A percentile compares a stretch with the other conserved stretches of the same genome.
Conservation (phyloP, 1,139 yeast genomes). For the Yamadazyma mexicana region DNA sequence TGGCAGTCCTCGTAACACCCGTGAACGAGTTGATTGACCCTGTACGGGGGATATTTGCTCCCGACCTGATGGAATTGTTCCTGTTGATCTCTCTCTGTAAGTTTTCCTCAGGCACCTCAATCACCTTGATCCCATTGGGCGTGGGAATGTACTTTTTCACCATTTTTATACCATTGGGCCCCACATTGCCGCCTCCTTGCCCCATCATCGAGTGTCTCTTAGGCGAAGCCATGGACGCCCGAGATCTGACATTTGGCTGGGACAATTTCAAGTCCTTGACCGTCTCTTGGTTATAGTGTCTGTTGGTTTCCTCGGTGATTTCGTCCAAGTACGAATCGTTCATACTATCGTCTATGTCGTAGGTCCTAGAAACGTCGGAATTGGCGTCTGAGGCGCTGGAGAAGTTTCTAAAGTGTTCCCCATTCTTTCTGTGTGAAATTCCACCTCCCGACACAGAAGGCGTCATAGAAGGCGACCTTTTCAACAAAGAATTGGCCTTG, state of each 20-base stretch:
- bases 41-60: conserved; percentile 26
- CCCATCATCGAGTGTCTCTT: conserved; percentile 6
- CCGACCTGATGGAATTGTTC: conserved; percentile 41
- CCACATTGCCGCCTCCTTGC: too few species aligned
- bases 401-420: conserved; percentile 14
- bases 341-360: conserved; percentile 32
- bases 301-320: conserved; percentile 24
- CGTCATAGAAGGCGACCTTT: conserved; percentile 13
- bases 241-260: conserved; percentile 3
- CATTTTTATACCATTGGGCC: conserved; percentile 39
- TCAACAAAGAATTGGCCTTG: conserved; percentile 12
- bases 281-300: conserved; percentile 23
- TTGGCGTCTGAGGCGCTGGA: conserved; percentile 7
- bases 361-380: conserved; percentile 6
- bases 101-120: conserved; percentile 46
- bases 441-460: conserved; percentile 8
- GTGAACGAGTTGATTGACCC: conserved; percentile 20
- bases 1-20: conserved; percentile 8
- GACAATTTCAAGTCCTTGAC: conserved; percentile 27
- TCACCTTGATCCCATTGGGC: conserved; percentile 47
- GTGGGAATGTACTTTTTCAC: conserved; percentile 51
- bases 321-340: conserved; percentile 32
- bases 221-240: conserved; percentile 5
- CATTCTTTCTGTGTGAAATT: conserved; percentile 2
- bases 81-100: conserved; percentile 41